Percentiles rank a stretch among this genome's conserved stretches.
These are phyloP conservation scores for Orbilia blumenaviensis DNA, from an alignment of 2,329 filamentous ascomycete genomes.

Conservation along the genomic window DNA sequence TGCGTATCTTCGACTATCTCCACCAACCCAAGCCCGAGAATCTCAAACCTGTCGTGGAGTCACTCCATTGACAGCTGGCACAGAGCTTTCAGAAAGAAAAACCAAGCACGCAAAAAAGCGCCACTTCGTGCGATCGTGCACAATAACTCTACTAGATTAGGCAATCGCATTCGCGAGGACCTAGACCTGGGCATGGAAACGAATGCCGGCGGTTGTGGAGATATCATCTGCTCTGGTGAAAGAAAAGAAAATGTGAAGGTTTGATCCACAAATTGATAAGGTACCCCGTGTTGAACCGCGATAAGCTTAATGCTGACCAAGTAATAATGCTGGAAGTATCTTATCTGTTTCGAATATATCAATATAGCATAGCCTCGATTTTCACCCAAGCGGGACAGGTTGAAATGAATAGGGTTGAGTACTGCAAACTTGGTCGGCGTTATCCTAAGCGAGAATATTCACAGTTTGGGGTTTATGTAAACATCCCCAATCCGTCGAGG, in stretches of 20 bases:
- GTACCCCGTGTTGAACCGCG: constrained; percentile 8
- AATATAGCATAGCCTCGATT: too few relatives aligned
- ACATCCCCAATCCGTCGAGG: constrained; percentile 12
- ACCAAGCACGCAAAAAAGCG: constrained; percentile 14
- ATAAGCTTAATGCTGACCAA: constrained; percentile 46
- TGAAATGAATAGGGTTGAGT: too few relatives aligned
- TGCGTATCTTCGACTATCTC: constrained; percentile 15
- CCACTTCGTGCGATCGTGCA: constrained; percentile 26
- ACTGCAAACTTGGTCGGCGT: constrained; percentile 2
- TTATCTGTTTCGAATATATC: too few relatives aligned
- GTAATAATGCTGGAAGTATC: too few relatives aligned
- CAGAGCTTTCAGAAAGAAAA: neutral
- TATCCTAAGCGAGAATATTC: constrained; percentile 20
- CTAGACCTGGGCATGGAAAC: neutral
- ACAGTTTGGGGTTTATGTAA: constrained; percentile 13
- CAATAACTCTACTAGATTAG: constrained; percentile 22
- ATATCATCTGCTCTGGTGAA: constrained; percentile 5
- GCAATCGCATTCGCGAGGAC: constrained; percentile 26
- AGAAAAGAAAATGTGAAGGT: neutral
- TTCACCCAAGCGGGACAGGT: too few relatives aligned
- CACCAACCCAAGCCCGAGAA: neutral
- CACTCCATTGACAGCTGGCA: constrained; percentile 35
- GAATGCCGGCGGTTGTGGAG: neutral
- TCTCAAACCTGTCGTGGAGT: neutral
- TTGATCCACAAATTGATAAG: constrained; percentile 23